phyloP scores from a whole-genome alignment of 2,329 filamentous ascomycete species.

The Xylariaceae sp. region DNA sequence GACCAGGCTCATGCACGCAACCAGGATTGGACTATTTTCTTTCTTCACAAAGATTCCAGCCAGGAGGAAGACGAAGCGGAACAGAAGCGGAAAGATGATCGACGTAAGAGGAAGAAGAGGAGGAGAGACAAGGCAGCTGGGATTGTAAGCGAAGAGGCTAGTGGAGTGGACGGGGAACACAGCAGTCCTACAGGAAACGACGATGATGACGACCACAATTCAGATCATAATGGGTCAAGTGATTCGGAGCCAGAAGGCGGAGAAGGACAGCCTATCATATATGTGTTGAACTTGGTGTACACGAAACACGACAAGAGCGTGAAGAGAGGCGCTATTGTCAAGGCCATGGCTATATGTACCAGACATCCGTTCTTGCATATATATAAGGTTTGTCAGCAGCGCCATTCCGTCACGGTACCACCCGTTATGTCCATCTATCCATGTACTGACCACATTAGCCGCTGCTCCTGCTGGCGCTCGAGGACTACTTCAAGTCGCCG shows the following conservation, averaged over 20 bases:
- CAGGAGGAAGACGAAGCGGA: slow-evolving; percentile 76
- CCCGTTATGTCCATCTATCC: background rate
- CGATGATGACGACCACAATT: slow-evolving; percentile 42
- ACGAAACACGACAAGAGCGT: slow-evolving; percentile 93
- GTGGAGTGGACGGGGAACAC: slow-evolving; percentile 38
- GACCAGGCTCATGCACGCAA: slow-evolving; percentile 92
- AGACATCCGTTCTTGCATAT: slow-evolving; percentile 96
- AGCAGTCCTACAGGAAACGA: slow-evolving; percentile 45
- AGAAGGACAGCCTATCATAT: slow-evolving; percentile 88
- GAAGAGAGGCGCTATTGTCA: slow-evolving; percentile 89
- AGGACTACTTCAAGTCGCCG: slow-evolving; percentile 94
- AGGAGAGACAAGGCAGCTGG: slow-evolving; percentile 48
- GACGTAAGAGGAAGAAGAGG: slow-evolving; percentile 46
- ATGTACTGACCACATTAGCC: slow-evolving; percentile 49
- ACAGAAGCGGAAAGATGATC: slow-evolving; percentile 49
- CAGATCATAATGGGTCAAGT: slow-evolving; percentile 37
- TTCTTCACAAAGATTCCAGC: slow-evolving; percentile 89
- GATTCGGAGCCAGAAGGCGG: slow-evolving; percentile 62
- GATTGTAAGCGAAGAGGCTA: slow-evolving; percentile 40
- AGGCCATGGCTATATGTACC: slow-evolving; percentile 98
- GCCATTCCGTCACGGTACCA: slow-evolving; percentile 3
- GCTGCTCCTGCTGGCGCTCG: slow-evolving; percentile 78
- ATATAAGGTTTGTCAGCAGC: slow-evolving; percentile 66
- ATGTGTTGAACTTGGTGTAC: slow-evolving; percentile 95
- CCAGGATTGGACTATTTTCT: slow-evolving; percentile 99